phyloP scores from a whole-genome alignment of 495 filamentous ascomycete species.

The Talaromyces stipitatus region DNA sequence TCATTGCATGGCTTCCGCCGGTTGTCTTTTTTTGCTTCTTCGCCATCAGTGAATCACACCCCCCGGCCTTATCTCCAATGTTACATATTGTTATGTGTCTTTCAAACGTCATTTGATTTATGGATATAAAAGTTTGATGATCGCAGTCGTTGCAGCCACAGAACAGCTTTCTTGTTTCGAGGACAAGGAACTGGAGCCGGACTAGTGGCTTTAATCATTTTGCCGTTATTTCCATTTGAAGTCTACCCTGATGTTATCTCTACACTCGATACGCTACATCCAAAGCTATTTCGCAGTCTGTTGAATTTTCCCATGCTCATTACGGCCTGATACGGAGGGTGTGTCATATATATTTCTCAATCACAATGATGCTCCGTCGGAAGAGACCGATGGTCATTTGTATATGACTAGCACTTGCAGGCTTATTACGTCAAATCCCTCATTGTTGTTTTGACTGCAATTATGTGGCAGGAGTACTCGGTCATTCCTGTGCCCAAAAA shows the following conservation, averaged over 20 bases:
- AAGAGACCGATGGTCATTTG: background rate
- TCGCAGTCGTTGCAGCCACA: background rate
- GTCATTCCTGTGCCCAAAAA: background rate
- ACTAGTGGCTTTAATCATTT: background rate
- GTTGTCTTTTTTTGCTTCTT: background rate
- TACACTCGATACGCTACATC: background rate
- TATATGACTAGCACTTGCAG: background rate
- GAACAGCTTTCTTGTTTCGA: background rate
- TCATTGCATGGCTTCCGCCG: background rate
- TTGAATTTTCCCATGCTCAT: background rate
- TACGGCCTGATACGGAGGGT: background rate
- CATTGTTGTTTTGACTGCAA: background rate
- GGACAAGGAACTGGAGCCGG: background rate
- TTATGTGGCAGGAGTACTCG: conserved; percentile 1
- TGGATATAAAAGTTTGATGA: background rate
- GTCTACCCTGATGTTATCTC: background rate
- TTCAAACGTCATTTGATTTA: background rate
- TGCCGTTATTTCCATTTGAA: background rate
- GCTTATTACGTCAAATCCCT: background rate
- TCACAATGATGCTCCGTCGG: background rate
- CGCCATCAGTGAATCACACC: background rate
- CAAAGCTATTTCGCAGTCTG: background rate
- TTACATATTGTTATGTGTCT: background rate
- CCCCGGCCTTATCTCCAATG: background rate
- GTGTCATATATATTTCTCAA: background rate